Conservation (phyloP, 1,284 basidiomycete species). For the Neonothopanus nambi region DNA sequence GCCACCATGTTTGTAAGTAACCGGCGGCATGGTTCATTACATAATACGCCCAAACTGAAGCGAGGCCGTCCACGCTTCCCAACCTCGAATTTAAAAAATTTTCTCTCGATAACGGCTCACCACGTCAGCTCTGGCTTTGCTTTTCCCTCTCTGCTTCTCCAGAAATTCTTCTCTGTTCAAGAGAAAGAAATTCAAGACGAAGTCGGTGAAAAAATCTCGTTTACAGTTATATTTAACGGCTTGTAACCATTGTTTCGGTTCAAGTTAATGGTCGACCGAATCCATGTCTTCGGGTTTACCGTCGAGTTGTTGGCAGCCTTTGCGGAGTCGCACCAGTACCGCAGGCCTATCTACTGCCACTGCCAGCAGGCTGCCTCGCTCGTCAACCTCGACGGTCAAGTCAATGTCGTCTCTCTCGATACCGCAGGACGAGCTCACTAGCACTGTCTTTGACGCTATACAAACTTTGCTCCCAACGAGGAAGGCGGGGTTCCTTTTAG, state of each 20-base stretch:
- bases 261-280: background rate
- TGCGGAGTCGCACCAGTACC: background rate
- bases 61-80: too few species aligned
- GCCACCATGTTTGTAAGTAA: too few species aligned
- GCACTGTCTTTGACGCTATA: conserved; percentile 55
- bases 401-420: background rate
- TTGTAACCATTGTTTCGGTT: conserved; percentile 4
- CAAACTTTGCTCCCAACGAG: conserved; percentile 45
- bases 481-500: conserved; percentile 62
- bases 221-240: too few species aligned
- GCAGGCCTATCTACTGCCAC: background rate
- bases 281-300: background rate
- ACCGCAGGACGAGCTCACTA: conserved; percentile 55
- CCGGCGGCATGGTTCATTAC: too few species aligned
- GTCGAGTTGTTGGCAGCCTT: background rate
- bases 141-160: too few species aligned
- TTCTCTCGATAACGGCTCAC: too few species aligned
- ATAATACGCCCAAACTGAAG: too few species aligned
- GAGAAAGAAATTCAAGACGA: too few species aligned
- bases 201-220: too few species aligned
- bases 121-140: too few species aligned
- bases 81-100: too few species aligned
- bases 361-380: background rate
- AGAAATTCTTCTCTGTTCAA: too few species aligned
- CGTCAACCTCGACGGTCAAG: background rate